Evolutionary conservation across 1,284 basidiomycete genomes (phyloP).

Genomic region (Ustilago xerochloae): DNA sequence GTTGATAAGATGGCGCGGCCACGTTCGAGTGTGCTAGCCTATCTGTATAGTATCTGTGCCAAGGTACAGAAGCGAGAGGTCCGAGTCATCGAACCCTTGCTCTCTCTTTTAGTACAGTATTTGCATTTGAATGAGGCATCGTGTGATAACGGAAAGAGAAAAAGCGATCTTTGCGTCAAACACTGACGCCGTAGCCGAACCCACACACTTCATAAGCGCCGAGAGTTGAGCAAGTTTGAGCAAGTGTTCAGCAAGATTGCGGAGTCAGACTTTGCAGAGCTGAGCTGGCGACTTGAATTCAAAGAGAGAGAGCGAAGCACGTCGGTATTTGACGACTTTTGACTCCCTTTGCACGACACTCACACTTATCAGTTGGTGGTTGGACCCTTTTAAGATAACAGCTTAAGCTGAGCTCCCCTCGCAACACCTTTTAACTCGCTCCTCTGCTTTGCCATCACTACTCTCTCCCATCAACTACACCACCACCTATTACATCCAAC

Average conservation of each 20-base stretch:
- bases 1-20: background rate
- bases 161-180: background rate
- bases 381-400: no score
- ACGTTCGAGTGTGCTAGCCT: no score
- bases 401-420: no score
- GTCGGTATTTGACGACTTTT: background rate
- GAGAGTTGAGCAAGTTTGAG: no score
- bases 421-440: background rate
- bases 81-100: background rate
- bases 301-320: background rate
- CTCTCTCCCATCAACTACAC: background rate
- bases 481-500: no score
- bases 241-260: background rate
- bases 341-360: background rate
- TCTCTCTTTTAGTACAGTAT: background rate
- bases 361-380: background rate
- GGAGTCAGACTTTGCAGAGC: constrained; percentile 5
- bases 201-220: constrained; percentile 1
- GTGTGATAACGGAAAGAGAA: background rate
- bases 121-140: background rate
- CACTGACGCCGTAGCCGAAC: background rate
- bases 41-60: no score
- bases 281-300: background rate
- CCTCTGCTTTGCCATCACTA: no score
- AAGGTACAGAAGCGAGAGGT: no score